phyloP scores from a whole-genome alignment of 169 alveolate genomes.

The Plasmodium cynomolgi region DNA sequence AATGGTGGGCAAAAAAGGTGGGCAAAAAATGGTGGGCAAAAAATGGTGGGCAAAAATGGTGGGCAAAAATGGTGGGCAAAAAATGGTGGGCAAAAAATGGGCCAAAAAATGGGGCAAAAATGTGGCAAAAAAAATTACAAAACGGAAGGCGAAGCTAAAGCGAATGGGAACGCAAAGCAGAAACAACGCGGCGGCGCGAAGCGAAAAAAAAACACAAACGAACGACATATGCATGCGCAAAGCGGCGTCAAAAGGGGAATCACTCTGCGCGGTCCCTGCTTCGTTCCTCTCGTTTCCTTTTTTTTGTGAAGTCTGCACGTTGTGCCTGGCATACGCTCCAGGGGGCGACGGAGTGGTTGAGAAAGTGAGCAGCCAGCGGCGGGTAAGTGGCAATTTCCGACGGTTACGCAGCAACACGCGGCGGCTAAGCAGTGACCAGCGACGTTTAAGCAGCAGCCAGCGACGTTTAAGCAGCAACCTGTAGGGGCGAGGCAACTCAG shows the following conservation, averaged over 20 bases:
- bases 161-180: not conserved
- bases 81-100: not conserved
- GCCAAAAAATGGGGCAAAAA: not conserved
- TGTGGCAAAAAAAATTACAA: not conserved
- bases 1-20: not conserved
- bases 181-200: not conserved
- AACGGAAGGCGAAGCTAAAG: not conserved
- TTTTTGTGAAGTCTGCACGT: not conserved
- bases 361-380: no score
- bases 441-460: not conserved
- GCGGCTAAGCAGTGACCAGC: not conserved
- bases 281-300: not conserved
- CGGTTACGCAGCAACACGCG: not conserved
- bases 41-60: not conserved
- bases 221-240: not conserved
- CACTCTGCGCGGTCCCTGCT: not conserved
- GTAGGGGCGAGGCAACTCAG: not conserved
- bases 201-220: not conserved
- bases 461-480: not conserved
- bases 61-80: not conserved
- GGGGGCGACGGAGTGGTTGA: not conserved
- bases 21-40: not conserved
- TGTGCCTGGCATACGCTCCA: not conserved
- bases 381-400: not conserved
- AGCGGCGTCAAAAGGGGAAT: not conserved